Evolutionary conservation across 108 stramenopile species (phyloP), one percentile per base, ranked within the genome.

Genomic region (Epithemia pelagica): DNA sequence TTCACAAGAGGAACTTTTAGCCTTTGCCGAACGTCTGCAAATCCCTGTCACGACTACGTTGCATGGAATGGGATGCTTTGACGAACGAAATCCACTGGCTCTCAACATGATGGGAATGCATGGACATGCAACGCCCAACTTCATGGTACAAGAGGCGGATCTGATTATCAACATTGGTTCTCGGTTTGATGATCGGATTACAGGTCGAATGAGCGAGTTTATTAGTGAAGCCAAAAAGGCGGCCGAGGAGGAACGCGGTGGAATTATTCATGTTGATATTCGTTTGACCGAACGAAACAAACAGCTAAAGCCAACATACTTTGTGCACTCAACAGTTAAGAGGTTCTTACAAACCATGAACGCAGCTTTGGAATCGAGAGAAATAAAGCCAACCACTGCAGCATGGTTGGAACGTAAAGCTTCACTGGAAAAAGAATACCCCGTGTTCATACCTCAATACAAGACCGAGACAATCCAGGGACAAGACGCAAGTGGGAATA

Each of bases 51-150:
- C 90, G 15, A 92, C 94, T 1, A 92, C 94, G 56, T 75, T 95
- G 28, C 94, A 95, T 58, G 94, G 82, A 23, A 70, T 95, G 25
- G 94, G 94, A 52, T 75, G 71, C 30, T 95, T 92, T 59, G 94
- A 95, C 58, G 94, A 95, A 64, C 66, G 94, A 32, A 82, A 86
- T 69, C 79, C 77, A 23, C 86, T 95, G 18, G 90, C 94, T 51
- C 78, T 91, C 58, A 92, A 92, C 60, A 92, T 95, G 88, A 64
- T 95, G 61, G 90, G 94, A 30, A 95, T 95, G 94, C 94, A 95
- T 74, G 94, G 91, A 0, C 90, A 91, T 51, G 84, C 94, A 10
- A 91, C 89, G 31, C 90, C 94, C 24, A 95, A 95, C 73, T 95
- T 83, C 58, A 72, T 91, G 76, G 78, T 90, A n/a, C 94, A 95